A percentile compares a stretch with the other conserved stretches of the same genome.
Conservation (phyloP, 345 rosid species). For the Eucalyptus pumila region DNA sequence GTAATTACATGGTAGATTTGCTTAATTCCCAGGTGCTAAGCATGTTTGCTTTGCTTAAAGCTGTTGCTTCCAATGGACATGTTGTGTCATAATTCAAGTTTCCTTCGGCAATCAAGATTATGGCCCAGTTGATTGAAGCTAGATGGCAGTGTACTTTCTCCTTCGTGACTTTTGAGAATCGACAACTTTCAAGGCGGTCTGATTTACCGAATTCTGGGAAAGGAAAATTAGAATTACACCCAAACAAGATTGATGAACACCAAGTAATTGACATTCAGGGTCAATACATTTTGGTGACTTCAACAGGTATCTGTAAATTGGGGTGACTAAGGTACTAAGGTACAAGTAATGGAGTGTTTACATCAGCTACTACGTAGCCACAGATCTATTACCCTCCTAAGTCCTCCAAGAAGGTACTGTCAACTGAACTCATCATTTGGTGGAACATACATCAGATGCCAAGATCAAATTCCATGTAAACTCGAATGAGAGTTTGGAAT, state of each 20-base stretch:
- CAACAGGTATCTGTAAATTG: not conserved
- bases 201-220: not conserved
- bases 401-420: not conserved
- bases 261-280: not conserved
- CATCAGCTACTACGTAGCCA: not conserved
- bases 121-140: not conserved
- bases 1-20: not conserved
- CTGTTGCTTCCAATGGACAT: not conserved
- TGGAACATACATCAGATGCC: not conserved
- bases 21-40: not conserved
- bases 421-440: not conserved
- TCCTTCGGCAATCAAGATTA: not conserved
- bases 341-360: not conserved
- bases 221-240: not conserved
- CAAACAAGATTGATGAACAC: not conserved
- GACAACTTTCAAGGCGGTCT: not conserved
- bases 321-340: not conserved
- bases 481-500: not conserved
- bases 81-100: not conserved
- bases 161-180: not conserved
- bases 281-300: not conserved
- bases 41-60: not conserved
- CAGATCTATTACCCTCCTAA: not conserved
- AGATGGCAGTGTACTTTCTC: not conserved
- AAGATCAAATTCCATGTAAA: not conserved